Conservation (phyloP, 257 asterid genomes). For the Solanum lycopersicoides region DNA sequence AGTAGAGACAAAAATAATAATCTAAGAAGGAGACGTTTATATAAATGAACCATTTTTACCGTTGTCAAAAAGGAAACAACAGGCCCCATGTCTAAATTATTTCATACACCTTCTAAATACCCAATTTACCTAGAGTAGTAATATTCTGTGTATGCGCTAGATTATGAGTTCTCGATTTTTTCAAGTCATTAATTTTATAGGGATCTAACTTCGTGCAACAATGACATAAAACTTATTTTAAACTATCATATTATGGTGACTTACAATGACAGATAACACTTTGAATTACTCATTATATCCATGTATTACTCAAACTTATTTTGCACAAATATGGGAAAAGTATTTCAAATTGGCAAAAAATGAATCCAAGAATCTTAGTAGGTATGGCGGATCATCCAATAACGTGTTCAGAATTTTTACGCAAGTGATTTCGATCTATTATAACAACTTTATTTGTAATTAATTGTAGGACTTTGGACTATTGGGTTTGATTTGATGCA, state of each 20-base stretch:
- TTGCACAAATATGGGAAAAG: background rate
- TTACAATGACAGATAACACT: background rate
- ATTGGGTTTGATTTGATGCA: background rate
- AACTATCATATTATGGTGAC: background rate
- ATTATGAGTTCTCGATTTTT: no score
- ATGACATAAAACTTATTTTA: background rate
- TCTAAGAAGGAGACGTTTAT: no score
- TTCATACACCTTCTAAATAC: background rate
- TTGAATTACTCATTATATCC: background rate
- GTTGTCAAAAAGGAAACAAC: no score
- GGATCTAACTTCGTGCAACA: background rate
- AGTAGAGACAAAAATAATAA: no score
- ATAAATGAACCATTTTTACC: no score
- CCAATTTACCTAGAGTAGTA: no score
- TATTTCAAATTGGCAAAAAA: background rate
- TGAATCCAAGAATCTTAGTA: background rate
- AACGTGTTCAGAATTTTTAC: no score
- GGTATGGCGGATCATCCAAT: no score
- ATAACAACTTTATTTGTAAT: background rate
- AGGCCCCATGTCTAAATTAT: background rate
- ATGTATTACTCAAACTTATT: background rate
- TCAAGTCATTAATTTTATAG: background rate
- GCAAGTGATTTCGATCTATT: no score
- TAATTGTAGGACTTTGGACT: no score
- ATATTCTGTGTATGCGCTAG: no score